Base-by-base conservation (phyloP, 73 alveolate species). In the Paramecium sonneborni region DNA sequence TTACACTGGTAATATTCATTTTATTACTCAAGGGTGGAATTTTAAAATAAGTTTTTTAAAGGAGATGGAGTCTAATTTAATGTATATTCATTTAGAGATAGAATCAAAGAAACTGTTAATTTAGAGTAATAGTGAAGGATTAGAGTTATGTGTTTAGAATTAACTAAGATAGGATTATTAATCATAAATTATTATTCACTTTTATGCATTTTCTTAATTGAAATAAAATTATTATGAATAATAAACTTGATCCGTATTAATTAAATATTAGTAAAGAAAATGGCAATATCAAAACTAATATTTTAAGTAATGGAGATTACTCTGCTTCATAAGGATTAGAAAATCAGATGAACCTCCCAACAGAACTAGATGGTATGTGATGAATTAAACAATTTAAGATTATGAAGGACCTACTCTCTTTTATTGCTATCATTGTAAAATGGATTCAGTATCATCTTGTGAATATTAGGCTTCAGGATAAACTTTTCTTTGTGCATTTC, bases 1-100 rank as follows among this genome's bases (percentile, higher is more conserved):
- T 94, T 98, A 32, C 99, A 98, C 85, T 98, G 99, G 99, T 82
- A 74, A 32, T 37, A 38, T 23, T 12, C 18, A 52, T 48, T 72
- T 44, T 35, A 24, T 26, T 39, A 37, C 5, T 70, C 21, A 30
- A 74, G 95, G 95, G 99, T 97, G 30, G 99, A 97, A 87, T 97
- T 97, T 93, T 97, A 97, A 92, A 97, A 96, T 67, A 97, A 97
- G 92, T 97, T 97, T 93, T 97, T 89, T 88, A 94, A 92, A 67
- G 99, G 98, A 12, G 96, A 93, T 82, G 99, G 99, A 79, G 44
- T 93, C 57, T 48, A 68, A 85, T 97, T 97, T 79, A 44, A 32
- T 6, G 98, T 98, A 14, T 96, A 93, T 68, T 95, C 97, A 14
- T 93, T 96, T 92, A 82, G 67, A 26, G 86, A 44, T 57, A 52